phyloP scores from a whole-genome alignment of 768 basidiomycete genomes.

The Kwoniella sp. region DNA sequence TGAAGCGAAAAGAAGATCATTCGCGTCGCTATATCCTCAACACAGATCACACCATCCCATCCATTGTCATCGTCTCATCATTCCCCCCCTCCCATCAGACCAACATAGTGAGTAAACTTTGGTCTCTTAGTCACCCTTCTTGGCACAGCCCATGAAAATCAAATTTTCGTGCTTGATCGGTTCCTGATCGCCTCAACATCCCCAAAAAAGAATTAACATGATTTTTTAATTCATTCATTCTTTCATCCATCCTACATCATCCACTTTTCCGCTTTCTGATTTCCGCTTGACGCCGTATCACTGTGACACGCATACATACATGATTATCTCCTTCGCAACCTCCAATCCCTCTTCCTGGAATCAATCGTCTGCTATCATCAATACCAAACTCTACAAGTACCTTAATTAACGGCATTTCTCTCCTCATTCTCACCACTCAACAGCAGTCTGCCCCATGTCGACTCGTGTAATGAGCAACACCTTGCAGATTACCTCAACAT shows the following conservation, averaged over 20 bases:
- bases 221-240: too few species aligned
- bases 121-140: background rate
- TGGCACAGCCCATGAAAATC: background rate
- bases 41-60: background rate
- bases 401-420: background rate
- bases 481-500: background rate
- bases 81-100: background rate
- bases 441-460: constrained; percentile 7
- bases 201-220: background rate
- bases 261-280: background rate
- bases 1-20: constrained; percentile 8
- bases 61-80: too few species aligned
- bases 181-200: background rate
- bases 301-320: too few species aligned
- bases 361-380: too few species aligned
- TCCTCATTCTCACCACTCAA: background rate
- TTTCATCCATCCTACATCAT: background rate
- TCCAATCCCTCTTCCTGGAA: too few species aligned
- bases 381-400: too few species aligned
- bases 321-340: too few species aligned
- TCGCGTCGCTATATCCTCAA: constrained; percentile 9
- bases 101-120: background rate
- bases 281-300: background rate
- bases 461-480: constrained; percentile 17
- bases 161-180: background rate